Evolutionary conservation across 2,329 filamentous ascomycete genomes (phyloP).

Genomic region (Aureobasidium lini): DNA sequence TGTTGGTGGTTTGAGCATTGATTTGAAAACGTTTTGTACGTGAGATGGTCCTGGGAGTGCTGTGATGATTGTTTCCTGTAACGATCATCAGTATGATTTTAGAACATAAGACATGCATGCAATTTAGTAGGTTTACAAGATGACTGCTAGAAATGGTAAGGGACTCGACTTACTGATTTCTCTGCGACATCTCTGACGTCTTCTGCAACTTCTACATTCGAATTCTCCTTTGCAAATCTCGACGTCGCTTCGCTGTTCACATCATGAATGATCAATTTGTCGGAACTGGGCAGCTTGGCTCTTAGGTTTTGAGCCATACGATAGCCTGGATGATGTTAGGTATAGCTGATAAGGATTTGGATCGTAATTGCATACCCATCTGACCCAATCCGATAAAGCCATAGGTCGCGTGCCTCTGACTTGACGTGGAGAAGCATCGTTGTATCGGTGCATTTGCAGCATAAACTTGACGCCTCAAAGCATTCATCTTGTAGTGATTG

Average conservation of each 20-base stretch:
- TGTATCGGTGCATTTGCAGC: conserved; percentile 20
- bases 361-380: conserved; percentile 35
- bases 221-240: conserved; percentile 49
- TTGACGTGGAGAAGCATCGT: conserved; percentile 38
- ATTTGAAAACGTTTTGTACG: conserved; percentile 72
- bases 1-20: conserved; percentile 58
- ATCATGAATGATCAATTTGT: conserved; percentile 59
- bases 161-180: conserved; percentile 50
- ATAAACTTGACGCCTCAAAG: conserved; percentile 13
- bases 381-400: conserved; percentile 45
- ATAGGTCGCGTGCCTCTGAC: conserved; percentile 37
- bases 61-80: conserved; percentile 75
- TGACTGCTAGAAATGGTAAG: background rate
- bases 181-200: conserved; percentile 57
- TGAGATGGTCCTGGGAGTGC: conserved; percentile 84
- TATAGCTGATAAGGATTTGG: conserved; percentile 15
- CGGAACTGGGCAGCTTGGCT: conserved; percentile 55
- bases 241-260: conserved; percentile 51
- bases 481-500: background rate
- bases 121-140: background rate
- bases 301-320: conserved; percentile 67
- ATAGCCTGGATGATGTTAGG: conserved; percentile 45
- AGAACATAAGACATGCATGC: too few relatives aligned
- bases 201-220: conserved; percentile 49
- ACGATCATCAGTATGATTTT: background rate